phyloP scores from a whole-genome alignment of 2,329 filamentous ascomycete species.

The Pseudogymnoascus sp. region DNA sequence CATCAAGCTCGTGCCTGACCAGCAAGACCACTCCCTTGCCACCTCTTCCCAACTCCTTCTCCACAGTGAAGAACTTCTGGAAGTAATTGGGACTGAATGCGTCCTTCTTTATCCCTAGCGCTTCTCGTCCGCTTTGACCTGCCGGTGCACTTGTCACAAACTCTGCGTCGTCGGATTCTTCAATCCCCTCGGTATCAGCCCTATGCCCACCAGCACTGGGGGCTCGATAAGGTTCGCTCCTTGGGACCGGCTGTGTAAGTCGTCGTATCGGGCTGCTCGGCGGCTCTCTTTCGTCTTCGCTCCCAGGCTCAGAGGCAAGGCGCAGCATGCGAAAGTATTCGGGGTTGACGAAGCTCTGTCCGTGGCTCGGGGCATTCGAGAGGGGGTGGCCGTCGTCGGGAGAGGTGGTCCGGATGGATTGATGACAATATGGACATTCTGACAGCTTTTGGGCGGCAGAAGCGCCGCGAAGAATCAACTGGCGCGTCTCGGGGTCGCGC shows the following conservation, averaged over 20 bases:
- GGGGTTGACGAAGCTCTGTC: slow-evolving; percentile 73
- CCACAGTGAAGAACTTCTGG: slow-evolving; percentile 84
- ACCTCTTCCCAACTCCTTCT: slow-evolving; percentile 76
- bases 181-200: slow-evolving; percentile 18
- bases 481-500: slow-evolving; percentile 75
- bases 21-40: slow-evolving; percentile 92
- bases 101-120: slow-evolving; percentile 70
- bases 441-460: slow-evolving; percentile 43
- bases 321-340: slow-evolving; percentile 94
- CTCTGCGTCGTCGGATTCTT: slow-evolving; percentile 29
- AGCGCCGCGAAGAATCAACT: slow-evolving; percentile 70
- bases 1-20: slow-evolving; percentile 88
- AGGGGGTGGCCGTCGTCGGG: slow-evolving; percentile 36
- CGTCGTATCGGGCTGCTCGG: slow-evolving; percentile 49
- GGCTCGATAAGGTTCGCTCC: slow-evolving; percentile 16
- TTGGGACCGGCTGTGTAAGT: slow-evolving; percentile 27
- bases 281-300: slow-evolving; percentile 35
- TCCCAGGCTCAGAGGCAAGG: slow-evolving; percentile 42
- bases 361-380: slow-evolving; percentile 39
- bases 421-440: slow-evolving; percentile 59
- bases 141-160: slow-evolving; percentile 49
- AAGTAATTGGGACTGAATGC: slow-evolving; percentile 94
- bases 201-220: slow-evolving; percentile 18
- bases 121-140: slow-evolving; percentile 33
- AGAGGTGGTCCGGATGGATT: slow-evolving; percentile 38